A percentile compares a stretch with the other conserved stretches of the same genome.
These are phyloP conservation scores for Leccinum incarnatum DNA, from an alignment of 768 basidiomycete genomes.

Conservation along the genomic window DNA sequence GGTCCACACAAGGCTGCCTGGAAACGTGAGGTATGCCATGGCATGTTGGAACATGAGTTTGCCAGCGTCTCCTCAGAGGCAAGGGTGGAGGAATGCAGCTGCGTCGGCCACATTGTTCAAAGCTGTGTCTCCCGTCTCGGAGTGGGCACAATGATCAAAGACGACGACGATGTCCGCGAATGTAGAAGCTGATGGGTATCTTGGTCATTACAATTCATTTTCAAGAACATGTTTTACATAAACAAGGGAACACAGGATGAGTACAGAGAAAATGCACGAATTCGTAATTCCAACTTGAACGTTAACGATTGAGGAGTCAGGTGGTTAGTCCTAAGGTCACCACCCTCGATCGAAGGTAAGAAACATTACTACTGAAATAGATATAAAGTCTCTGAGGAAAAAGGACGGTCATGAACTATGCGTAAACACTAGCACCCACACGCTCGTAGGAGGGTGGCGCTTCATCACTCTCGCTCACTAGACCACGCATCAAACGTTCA, in stretches of 20 bases:
- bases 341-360: neutral
- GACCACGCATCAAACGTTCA: slow-evolving; percentile 79
- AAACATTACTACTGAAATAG: neutral
- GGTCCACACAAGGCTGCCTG: no score
- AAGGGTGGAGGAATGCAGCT: slow-evolving; percentile 13
- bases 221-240: neutral
- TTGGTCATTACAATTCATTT: slow-evolving; percentile 5
- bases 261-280: neutral
- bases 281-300: no score
- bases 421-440: neutral
- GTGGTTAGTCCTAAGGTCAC: neutral
- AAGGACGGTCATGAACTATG: neutral
- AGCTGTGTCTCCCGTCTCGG: slow-evolving; percentile 13
- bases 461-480: slow-evolving; percentile 79
- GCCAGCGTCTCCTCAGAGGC: slow-evolving; percentile 2
- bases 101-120: slow-evolving; percentile 23
- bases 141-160: slow-evolving; percentile 16
- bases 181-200: slow-evolving; percentile 17
- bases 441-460: slow-evolving; percentile 55
- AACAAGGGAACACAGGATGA: no score
- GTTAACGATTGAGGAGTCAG: no score
- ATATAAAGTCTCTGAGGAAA: neutral
- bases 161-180: slow-evolving; percentile 18
- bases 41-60: no score
- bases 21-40: no score